phyloP scores from a whole-genome alignment of 345 rosid species.

The Punica granatum region DNA sequence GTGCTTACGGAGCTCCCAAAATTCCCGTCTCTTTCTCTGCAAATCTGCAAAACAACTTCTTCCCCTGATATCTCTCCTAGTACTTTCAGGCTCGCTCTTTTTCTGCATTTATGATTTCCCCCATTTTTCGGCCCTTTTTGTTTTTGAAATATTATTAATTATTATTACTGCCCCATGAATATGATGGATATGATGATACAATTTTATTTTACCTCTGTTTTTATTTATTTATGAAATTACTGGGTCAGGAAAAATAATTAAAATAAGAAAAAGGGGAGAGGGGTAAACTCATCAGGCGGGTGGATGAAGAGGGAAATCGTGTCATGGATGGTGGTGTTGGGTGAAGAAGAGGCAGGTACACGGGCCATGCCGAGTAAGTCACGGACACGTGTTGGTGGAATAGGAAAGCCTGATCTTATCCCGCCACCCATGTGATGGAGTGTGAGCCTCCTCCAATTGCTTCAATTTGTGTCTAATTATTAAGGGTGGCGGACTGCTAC shows the following conservation, averaged over 20 bases:
- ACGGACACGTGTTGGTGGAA: conserved; percentile 11
- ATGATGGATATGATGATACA: neutral
- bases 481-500: no score
- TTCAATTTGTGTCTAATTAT: neutral
- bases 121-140: neutral
- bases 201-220: neutral
- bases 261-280: no score
- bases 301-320: neutral
- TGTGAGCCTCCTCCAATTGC: no score
- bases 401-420: neutral
- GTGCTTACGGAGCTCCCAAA: neutral
- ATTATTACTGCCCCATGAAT: no score
- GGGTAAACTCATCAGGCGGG: no score
- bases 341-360: neutral
- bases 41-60: neutral
- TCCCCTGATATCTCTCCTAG: neutral
- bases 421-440: conserved; percentile 6
- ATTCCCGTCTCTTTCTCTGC: conserved; percentile 6
- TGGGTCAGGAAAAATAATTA: no score
- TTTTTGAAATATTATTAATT: neutral
- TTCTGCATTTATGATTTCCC: neutral
- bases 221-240: no score
- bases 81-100: neutral
- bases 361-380: conserved; percentile 1
- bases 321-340: neutral